phyloP scores from a whole-genome alignment of 345 rosid species.

The Salix arbutifolia region DNA sequence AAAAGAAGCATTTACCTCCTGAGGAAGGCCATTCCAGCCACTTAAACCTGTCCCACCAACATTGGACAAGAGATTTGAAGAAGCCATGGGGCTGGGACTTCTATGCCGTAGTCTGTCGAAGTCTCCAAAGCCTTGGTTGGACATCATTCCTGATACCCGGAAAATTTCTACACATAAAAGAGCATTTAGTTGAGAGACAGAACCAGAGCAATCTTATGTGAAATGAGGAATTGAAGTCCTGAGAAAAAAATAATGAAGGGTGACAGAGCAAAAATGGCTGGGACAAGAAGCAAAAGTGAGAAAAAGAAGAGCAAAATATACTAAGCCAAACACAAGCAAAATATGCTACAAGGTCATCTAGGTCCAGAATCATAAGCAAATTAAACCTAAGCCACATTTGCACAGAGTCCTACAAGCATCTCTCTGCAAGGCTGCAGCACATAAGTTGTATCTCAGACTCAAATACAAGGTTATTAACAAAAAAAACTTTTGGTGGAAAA shows the following conservation, averaged over 20 bases:
- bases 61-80: constrained; percentile 75
- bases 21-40: constrained; percentile 78
- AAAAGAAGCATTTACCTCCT: constrained; percentile 49
- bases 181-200: constrained; percentile 15
- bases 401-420: not conserved
- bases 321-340: not conserved
- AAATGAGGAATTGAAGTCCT: not conserved
- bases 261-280: not conserved
- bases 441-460: not conserved
- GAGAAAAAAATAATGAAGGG: not conserved
- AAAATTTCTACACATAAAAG: constrained; percentile 63
- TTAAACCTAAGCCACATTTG: not conserved
- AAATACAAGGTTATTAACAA: not conserved
- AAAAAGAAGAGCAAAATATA: not conserved
- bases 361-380: not conserved
- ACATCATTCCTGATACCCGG: constrained; percentile 73
- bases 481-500: not conserved
- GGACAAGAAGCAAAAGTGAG: not conserved
- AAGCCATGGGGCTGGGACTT: constrained; percentile 98
- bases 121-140: constrained; percentile 85
- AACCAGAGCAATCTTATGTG: not conserved
- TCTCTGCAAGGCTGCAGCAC: not conserved
- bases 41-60: constrained; percentile 61
- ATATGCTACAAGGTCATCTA: not conserved
- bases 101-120: constrained; percentile 80